Conservation (phyloP, 169 alveolate species). For the Cryptosporidium muris region DNA sequence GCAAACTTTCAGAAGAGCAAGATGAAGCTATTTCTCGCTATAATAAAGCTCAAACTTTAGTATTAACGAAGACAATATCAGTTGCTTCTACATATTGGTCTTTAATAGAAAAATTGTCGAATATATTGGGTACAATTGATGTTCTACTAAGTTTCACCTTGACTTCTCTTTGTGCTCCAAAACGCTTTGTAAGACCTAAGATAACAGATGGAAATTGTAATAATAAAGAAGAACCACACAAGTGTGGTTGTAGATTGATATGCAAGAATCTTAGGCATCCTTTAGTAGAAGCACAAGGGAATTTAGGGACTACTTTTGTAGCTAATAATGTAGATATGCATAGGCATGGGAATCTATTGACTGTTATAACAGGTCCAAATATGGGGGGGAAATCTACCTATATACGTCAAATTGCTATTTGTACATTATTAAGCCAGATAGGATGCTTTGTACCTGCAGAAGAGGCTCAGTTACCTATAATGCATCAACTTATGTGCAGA, state of each 20-base stretch:
- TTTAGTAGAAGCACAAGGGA: constrained; percentile 79
- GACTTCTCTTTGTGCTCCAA: constrained; percentile 85
- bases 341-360: constrained; percentile 83
- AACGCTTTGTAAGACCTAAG: constrained; percentile 88
- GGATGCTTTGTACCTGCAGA: constrained; percentile 95
- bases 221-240: constrained; percentile 1
- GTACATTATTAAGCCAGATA: constrained; percentile 88
- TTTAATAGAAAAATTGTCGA: constrained; percentile 87
- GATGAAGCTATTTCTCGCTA: constrained; percentile 81
- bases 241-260: constrained; percentile 38
- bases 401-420: constrained; percentile 90
- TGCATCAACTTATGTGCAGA: constrained; percentile 93
- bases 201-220: constrained; percentile 74
- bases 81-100: constrained; percentile 96
- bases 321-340: constrained; percentile 87
- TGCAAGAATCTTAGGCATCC: constrained; percentile 86
- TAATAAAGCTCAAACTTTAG: constrained; percentile 81
- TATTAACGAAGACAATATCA: constrained; percentile 88
- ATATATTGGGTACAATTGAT: constrained; percentile 90
- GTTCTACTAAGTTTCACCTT: constrained; percentile 92
- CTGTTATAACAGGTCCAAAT: constrained; percentile 97
- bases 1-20: constrained; percentile 78
- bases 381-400: constrained; percentile 99
- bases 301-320: constrained; percentile 79
- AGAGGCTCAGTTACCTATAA: constrained; percentile 89